Evolutionary conservation across 208 protist species (phyloP).

Genomic region (Crithidia sp.): DNA sequence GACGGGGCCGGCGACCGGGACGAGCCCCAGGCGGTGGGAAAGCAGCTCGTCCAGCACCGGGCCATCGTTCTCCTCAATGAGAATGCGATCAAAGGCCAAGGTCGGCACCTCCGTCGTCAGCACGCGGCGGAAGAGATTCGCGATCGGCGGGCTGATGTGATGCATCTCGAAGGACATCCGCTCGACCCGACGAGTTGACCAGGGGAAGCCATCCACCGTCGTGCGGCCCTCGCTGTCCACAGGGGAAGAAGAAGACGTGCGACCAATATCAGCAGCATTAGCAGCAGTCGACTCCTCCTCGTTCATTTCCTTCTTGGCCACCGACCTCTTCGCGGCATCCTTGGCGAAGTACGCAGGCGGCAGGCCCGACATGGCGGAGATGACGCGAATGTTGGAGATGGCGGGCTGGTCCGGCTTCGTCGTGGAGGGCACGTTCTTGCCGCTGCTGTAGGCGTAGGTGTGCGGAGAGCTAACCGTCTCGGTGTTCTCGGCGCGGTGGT

Average conservation of each 20-base stretch:
- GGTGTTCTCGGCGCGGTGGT: conserved; percentile 76
- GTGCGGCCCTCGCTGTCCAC: not conserved
- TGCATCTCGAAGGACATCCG: conserved; percentile 86
- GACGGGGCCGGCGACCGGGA: conserved; percentile 97
- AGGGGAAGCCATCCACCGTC: conserved; percentile 44
- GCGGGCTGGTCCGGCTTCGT: conserved; percentile 61
- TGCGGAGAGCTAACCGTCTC: conserved; percentile 87
- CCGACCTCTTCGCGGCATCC: not conserved
- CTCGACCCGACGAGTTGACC: conserved; percentile 76
- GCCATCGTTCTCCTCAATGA: conserved; percentile 98
- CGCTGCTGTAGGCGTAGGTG: conserved; percentile 63
- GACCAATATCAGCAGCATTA: conserved; percentile 6
- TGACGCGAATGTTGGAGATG: conserved; percentile 79
- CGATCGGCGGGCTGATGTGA: conserved; percentile 88
- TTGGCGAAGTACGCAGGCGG: conserved; percentile 31
- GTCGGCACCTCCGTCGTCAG: conserved; percentile 98
- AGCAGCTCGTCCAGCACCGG: conserved; percentile 98
- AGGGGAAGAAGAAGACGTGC: conserved; percentile 18
- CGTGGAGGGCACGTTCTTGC: conserved; percentile 46
- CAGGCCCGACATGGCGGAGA: conserved; percentile 67
- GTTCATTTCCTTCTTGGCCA: conserved; percentile 25
- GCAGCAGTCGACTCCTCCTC: conserved; percentile 19
- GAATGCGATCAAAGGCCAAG: conserved; percentile 98
- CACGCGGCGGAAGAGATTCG: conserved; percentile 98
- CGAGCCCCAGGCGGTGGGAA: conserved; percentile 96